Conservation (phyloP, 1,284 basidiomycete genomes). For the Boletus smithii region DNA sequence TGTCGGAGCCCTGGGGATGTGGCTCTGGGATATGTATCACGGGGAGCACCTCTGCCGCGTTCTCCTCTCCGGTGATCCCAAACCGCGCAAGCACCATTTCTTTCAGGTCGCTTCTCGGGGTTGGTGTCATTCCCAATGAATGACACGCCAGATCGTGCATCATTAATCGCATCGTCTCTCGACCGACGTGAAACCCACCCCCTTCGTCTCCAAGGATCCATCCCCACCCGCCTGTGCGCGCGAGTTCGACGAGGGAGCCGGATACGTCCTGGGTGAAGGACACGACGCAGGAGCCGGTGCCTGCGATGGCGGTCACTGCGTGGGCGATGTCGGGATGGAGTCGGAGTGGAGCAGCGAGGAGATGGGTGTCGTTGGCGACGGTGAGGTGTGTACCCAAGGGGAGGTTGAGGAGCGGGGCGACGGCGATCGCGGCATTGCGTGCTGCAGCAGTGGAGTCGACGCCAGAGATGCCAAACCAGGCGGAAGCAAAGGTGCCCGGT, state of each 20-base stretch:
- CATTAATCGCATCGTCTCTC: constrained; percentile 66
- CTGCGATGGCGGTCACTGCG: constrained; percentile 65
- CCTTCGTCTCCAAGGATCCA: constrained; percentile 72
- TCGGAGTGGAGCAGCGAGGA: constrained; percentile 68
- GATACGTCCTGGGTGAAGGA: constrained; percentile 48
- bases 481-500: constrained; percentile 49
- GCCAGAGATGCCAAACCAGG: constrained; percentile 77
- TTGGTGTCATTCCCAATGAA: constrained; percentile 40
- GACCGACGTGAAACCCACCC: constrained; percentile 70
- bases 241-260: constrained; percentile 52
- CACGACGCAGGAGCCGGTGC: constrained; percentile 69
- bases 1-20: constrained; percentile 17
- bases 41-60: constrained; percentile 59
- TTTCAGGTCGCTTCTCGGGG: constrained; percentile 38
- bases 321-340: constrained; percentile 53
- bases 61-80: constrained; percentile 47
- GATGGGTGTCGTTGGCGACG: constrained; percentile 70
- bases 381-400: constrained; percentile 51
- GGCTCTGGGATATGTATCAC: constrained; percentile 59
- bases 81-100: constrained; percentile 51
- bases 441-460: constrained; percentile 66
- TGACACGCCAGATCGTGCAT: constrained; percentile 54
- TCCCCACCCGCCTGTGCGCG: constrained; percentile 75
- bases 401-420: constrained; percentile 56
- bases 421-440: constrained; percentile 46